These are phyloP conservation scores for Fusarium austroafricanum DNA, from an alignment of 2,329 filamentous ascomycete genomes.

Conservation along the genomic window DNA sequence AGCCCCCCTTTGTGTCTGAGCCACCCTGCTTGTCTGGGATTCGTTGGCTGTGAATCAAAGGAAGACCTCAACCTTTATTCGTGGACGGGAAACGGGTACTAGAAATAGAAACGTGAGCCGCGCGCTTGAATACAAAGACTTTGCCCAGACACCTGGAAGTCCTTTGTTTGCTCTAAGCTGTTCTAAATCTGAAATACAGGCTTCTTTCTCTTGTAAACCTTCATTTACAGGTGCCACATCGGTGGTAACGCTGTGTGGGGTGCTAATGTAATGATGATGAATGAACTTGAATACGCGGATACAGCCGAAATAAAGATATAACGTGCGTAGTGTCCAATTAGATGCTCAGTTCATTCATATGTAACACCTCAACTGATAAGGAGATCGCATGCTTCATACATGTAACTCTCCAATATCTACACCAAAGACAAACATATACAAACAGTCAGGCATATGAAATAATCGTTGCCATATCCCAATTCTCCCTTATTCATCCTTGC, in stretches of 20 bases:
- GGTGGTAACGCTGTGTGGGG: not conserved
- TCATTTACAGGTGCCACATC: not conserved
- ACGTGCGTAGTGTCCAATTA: no score
- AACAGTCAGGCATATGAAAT: no score
- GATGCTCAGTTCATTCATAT: no score
- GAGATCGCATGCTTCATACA: not conserved
- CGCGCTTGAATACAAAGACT: conserved; percentile 1
- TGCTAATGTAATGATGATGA: not conserved
- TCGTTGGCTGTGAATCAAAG: conserved; percentile 28
- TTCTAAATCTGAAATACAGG: not conserved
- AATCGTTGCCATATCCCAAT: no score
- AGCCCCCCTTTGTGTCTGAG: conserved; percentile 33
- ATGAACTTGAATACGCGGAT: no score
- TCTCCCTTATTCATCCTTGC: no score
- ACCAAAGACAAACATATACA: no score
- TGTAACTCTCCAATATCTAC: no score
- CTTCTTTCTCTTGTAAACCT: not conserved
- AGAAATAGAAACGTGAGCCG: conserved; percentile 14
- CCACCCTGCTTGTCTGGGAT: conserved; percentile 11
- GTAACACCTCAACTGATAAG: no score
- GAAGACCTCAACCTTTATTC: not conserved
- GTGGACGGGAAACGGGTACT: not conserved
- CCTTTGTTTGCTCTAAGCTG: not conserved
- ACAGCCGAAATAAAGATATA: no score
- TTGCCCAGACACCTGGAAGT: not conserved